Base-by-base conservation (phyloP, 2,329 filamentous ascomycete genomes). In the Cercospora zeae-maydis region DNA sequence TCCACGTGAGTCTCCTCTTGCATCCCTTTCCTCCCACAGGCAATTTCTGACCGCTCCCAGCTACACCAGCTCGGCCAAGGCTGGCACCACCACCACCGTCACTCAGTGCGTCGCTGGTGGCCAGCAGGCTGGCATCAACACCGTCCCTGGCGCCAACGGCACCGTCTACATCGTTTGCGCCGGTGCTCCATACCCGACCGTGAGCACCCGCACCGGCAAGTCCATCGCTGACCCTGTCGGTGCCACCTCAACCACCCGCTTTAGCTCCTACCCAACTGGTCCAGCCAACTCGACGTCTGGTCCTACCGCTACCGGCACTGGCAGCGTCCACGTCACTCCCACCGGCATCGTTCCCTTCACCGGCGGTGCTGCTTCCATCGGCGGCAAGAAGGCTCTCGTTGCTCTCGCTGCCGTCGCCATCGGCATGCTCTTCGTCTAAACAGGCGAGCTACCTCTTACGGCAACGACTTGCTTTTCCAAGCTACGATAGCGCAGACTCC, bases 141-240 rank as follows among this genome's bases (percentile, higher is more conserved):
- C 62, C 21, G 55, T 51, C 30, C 37, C 42, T 0, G 58, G 58
- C 19, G 16, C 53, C 21, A 33, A 61, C 33, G 62, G 62, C 36
- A 59, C 55, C 27, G 27, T 47, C 53, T 61, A 59, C 47, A 30
- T 59, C 27, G 59, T 55, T 47, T 64, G 62, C 37, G 58, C 58
- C 27, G 52, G 45, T 19, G 33, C 62, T 19, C 58, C 62, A 19
- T 58, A 53, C 47, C 62, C 62, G 47, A 59, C 59, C 21, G 36
- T 64, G 31, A 49, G 58, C 53, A 61, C 51, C 34, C 30, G 49
- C 56, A 58, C 51, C 34, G 37, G 49, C 56, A 58, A 53, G 21
- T 10, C 45, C 58, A 61, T 58, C n/a, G 58, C 54, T 53, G 49
- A 61, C 19, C 34, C 62, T 19, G 33, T 58, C 37, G 53, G 52